Evolutionary conservation across 2,329 filamentous ascomycete genomes (phyloP).

Genomic region (Trichoderma simmonsii): DNA sequence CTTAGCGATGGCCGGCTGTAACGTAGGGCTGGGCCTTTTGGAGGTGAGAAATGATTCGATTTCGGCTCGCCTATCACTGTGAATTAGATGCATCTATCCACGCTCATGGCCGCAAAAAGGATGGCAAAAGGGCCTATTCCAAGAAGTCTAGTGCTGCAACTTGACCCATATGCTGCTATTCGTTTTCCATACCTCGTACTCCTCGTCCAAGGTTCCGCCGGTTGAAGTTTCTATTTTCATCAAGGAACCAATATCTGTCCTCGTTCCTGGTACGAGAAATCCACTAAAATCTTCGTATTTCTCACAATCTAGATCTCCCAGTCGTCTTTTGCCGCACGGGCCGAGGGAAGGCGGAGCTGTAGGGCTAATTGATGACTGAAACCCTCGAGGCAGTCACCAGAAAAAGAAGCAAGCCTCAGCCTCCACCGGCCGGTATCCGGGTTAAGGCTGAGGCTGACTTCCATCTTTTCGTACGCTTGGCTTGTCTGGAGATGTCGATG

Average conservation of each 20-base stretch:
- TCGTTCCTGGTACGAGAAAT: not conserved
- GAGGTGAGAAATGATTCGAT: not conserved
- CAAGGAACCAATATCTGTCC: not conserved
- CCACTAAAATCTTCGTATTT: not conserved
- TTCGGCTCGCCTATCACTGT: not conserved
- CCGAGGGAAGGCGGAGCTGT: not conserved
- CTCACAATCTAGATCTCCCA: not conserved
- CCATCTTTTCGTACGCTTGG: not conserved
- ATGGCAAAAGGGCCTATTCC: not conserved
- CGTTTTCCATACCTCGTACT: not conserved
- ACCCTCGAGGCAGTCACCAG: not conserved
- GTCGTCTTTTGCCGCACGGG: not conserved
- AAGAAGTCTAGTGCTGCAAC: not conserved
- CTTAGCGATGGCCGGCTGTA: slow-evolving; percentile 3
- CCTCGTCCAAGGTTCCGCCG: not conserved
- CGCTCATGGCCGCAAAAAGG: not conserved
- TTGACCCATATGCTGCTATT: not conserved
- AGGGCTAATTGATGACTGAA: not conserved
- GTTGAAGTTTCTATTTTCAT: not conserved
- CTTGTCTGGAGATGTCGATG: not conserved
- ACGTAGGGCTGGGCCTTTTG: not conserved
- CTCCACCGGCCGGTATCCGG: not conserved
- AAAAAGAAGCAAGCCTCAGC: not conserved
- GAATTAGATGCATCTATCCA: not conserved
- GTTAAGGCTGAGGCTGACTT: not conserved